Conservation (phyloP, 768 basidiomycete species). For the Lyophyllum semitale region DNA sequence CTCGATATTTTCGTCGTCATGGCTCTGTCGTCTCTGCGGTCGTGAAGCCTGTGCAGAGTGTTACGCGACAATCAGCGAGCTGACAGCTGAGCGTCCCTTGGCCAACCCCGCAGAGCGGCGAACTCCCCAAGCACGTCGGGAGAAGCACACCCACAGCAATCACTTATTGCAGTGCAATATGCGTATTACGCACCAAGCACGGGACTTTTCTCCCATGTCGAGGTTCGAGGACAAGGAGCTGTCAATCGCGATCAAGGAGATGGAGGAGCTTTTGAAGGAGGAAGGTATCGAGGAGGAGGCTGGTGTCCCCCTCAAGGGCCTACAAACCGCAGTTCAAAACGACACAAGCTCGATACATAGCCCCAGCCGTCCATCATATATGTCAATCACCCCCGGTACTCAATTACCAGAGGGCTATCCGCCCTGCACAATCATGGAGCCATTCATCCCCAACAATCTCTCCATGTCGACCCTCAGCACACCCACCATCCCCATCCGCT, state of each 20-base stretch:
- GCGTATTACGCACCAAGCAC: conserved; percentile 66
- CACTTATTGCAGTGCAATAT: conserved; percentile 75
- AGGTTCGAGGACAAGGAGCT: conserved; percentile 71
- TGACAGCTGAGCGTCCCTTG: conserved; percentile 55
- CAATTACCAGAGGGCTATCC: conserved; percentile 2
- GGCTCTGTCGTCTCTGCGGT: conserved; percentile 91
- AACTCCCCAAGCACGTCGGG: conserved; percentile 51
- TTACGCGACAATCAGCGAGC: conserved; percentile 64
- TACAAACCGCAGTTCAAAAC: background rate
- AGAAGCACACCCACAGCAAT: conserved; percentile 63
- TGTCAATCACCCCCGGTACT: background rate
- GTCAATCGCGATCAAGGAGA: conserved; percentile 61
- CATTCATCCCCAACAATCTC: conserved; percentile 19
- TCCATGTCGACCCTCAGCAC: conserved; percentile 29
- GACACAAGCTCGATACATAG: background rate
- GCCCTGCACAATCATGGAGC: background rate
- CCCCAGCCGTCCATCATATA: background rate
- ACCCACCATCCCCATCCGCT: conserved; percentile 46
- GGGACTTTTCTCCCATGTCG: conserved; percentile 79
- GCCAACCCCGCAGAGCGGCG: conserved; percentile 50
- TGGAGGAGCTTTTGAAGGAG: conserved; percentile 55
- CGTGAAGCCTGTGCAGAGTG: conserved; percentile 90
- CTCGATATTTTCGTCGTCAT: conserved; percentile 86
- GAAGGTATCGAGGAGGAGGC: background rate
- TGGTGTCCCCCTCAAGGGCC: background rate